phyloP scores from a whole-genome alignment of 192 early-diverging fungal species.

The Backusella sp. region DNA sequence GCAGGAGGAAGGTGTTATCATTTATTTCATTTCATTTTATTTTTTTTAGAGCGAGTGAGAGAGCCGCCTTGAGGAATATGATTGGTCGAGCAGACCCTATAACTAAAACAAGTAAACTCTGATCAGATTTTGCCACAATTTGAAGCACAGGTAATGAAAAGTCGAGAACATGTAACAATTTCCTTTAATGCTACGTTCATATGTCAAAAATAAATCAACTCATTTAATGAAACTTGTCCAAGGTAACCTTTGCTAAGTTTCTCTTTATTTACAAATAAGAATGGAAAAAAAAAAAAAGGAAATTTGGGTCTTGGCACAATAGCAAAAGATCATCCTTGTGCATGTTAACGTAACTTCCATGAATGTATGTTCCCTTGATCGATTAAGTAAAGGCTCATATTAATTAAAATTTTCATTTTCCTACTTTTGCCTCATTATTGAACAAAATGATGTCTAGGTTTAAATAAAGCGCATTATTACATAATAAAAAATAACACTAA shows the following conservation, averaged over 20 bases:
- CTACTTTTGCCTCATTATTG: neutral
- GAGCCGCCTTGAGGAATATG: neutral
- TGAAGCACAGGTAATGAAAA: neutral
- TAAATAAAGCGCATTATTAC: neutral
- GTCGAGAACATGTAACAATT: neutral
- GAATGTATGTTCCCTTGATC: neutral
- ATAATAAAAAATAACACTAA: too few species aligned
- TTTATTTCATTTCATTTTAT: neutral
- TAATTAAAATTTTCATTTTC: neutral
- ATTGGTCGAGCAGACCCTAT: neutral
- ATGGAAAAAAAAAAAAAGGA: too few species aligned
- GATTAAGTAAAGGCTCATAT: neutral
- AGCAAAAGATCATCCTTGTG: neutral
- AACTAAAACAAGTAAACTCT: neutral
- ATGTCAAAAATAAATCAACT: neutral
- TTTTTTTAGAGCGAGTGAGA: conserved; percentile 2
- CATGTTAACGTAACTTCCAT: neutral
- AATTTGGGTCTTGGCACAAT: neutral
- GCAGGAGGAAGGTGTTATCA: neutral
- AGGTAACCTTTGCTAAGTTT: neutral
- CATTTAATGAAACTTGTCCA: neutral
- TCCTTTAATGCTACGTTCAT: neutral
- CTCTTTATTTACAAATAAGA: neutral
- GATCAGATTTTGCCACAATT: neutral
- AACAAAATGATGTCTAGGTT: neutral